These are phyloP conservation scores for Yueomyces sp. DNA, from an alignment of 805 yeast genomes.

Conservation along the genomic window DNA sequence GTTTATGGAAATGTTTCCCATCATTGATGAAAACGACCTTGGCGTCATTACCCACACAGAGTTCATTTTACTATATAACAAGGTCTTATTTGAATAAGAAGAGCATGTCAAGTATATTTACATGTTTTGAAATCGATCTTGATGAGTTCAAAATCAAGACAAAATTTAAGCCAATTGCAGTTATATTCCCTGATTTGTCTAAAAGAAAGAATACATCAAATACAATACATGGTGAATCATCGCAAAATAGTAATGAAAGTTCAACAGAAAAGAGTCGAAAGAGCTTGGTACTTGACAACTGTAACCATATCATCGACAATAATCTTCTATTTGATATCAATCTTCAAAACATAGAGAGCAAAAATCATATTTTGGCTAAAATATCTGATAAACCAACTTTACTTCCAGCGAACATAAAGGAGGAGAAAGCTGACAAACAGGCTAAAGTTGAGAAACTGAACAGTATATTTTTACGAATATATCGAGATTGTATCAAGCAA, in stretches of 20 bases:
- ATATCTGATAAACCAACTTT: background rate
- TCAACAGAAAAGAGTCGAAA: background rate
- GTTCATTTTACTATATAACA: conserved; percentile 10
- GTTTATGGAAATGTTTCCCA: conserved; percentile 11
- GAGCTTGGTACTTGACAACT: background rate
- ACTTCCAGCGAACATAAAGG: background rate
- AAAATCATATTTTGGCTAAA: background rate
- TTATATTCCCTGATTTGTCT: conserved; percentile 9
- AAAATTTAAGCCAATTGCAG: conserved; percentile 6
- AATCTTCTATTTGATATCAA: conserved; percentile 1
- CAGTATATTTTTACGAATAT: conserved; percentile 4
- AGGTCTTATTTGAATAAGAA: conserved; percentile 8
- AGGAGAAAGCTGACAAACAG: conserved; percentile 5
- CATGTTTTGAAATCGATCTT: conserved; percentile 9
- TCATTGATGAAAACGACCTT: conserved; percentile 8
- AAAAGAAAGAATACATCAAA: background rate
- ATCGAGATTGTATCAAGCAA: conserved; percentile 1
- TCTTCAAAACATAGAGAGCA: background rate
- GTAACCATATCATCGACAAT: conserved; percentile 1
- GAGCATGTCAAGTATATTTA: conserved; percentile 11
- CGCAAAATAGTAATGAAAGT: background rate
- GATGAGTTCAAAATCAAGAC: conserved; percentile 3
- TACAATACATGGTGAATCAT: background rate
- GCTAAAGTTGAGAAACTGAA: conserved; percentile 6
- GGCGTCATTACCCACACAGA: conserved; percentile 1